phyloP scores from a whole-genome alignment of 805 yeast species.

The Metschnikowia dekortorum region DNA sequence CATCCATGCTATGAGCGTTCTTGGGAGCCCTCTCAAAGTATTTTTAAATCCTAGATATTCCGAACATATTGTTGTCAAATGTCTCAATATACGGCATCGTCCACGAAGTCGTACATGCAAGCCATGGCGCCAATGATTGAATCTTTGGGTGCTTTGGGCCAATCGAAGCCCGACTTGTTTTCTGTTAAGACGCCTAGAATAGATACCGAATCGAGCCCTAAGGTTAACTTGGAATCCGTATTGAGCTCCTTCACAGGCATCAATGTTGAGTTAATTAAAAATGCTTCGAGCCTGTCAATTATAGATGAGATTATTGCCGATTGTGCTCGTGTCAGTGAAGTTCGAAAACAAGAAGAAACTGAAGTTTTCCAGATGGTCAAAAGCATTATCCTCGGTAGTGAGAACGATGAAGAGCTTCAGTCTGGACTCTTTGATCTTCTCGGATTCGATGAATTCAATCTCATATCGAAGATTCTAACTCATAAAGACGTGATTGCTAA shows the following conservation, averaged over 20 bases:
- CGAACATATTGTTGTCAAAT: slow-evolving; percentile 12
- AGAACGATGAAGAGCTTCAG: slow-evolving; percentile 60
- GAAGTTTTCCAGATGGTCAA: slow-evolving; percentile 29
- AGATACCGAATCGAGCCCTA: slow-evolving; percentile 31
- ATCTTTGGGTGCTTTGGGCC: slow-evolving; percentile 23
- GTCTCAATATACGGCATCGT: slow-evolving; percentile 46
- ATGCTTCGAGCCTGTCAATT: slow-evolving; percentile 15
- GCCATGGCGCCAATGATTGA: slow-evolving; percentile 74
- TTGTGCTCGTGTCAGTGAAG: slow-evolving; percentile 30
- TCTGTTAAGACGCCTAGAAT: slow-evolving; percentile 30
- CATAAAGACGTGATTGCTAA: slow-evolving; percentile 25
- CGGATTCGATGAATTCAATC: slow-evolving; percentile 82
- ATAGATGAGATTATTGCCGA: slow-evolving; percentile 22
- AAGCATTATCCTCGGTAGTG: slow-evolving; percentile 29
- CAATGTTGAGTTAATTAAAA: slow-evolving; percentile 9
- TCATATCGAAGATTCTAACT: slow-evolving; percentile 60
- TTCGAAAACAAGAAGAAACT: slow-evolving; percentile 30
- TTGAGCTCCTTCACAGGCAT: slow-evolving; percentile 37
- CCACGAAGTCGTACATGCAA: slow-evolving; percentile 72
- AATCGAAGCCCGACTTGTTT: slow-evolving; percentile 9
- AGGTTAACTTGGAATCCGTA: slow-evolving; percentile 26
- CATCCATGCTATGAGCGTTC: not conserved
- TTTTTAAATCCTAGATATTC: too few species aligned
- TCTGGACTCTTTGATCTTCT: slow-evolving; percentile 70
- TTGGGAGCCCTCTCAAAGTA: not conserved